Evolutionary conservation across 2,329 filamentous ascomycete genomes (phyloP).

Genomic region (Sphaerulina musiva): DNA sequence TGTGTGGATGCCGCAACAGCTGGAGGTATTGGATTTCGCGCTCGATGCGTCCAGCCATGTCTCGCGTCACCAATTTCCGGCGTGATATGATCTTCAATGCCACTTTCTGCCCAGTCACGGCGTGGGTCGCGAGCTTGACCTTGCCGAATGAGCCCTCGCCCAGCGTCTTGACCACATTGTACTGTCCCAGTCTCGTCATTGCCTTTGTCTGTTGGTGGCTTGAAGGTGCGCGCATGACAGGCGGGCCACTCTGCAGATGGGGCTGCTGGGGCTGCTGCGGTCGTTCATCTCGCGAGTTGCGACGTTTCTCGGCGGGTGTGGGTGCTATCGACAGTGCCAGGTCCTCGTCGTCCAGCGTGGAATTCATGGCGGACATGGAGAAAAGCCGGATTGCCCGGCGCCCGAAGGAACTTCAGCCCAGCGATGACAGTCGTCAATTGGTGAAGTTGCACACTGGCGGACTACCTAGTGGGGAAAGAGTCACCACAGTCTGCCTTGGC

Average conservation of each 20-base stretch:
- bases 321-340: constrained; percentile 36
- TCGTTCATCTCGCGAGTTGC: constrained; percentile 24
- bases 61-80: constrained; percentile 90
- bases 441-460: background rate
- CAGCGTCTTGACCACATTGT: constrained; percentile 81
- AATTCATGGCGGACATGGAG: constrained; percentile 30
- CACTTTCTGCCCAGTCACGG: constrained; percentile 87
- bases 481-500: background rate
- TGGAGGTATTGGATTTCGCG: constrained; percentile 98
- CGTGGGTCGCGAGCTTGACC: constrained; percentile 92
- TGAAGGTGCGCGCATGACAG: constrained; percentile 22
- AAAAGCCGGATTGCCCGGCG: constrained; percentile 10
- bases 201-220: constrained; percentile 30
- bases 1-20: constrained; percentile 89
- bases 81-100: constrained; percentile 96
- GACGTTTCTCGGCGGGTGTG: constrained; percentile 21
- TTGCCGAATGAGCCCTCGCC: constrained; percentile 98
- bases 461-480: background rate
- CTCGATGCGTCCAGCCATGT: constrained; percentile 97
- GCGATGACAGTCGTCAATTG: background rate
- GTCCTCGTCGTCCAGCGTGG: constrained; percentile 38
- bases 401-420: constrained; percentile 6
- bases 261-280: constrained; percentile 32
- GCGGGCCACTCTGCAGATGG: constrained; percentile 18
- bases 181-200: constrained; percentile 68